A percentile compares a stretch with the other conserved stretches of the same genome.
Evolutionary conservation across 2,329 filamentous ascomycete genomes (phyloP).

Genomic region (Didymosphaeria variabile): DNA sequence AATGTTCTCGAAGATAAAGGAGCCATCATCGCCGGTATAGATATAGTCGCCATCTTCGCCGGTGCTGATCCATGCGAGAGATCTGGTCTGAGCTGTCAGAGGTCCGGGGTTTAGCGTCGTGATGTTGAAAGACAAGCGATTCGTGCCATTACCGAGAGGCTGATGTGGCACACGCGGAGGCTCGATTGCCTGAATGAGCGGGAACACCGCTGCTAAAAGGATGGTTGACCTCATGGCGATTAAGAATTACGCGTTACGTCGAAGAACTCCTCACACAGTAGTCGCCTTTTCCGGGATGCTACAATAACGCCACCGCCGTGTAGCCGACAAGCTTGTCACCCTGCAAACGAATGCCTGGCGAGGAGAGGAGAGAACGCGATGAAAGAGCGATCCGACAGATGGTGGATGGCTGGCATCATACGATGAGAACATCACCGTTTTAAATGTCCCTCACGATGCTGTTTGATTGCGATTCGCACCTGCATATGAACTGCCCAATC

Average conservation of each 20-base stretch:
- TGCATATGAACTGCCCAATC: constrained; percentile 43
- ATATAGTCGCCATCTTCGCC: constrained; percentile 71
- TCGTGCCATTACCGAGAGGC: constrained; percentile 65
- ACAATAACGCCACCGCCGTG: background rate
- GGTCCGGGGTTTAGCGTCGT: constrained; percentile 58
- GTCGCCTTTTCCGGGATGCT: background rate
- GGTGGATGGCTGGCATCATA: background rate
- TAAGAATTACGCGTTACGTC: background rate
- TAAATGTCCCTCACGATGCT: constrained; percentile 31
- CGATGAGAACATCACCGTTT: constrained; percentile 12
- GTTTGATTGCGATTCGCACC: constrained; percentile 32
- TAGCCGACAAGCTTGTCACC: background rate
- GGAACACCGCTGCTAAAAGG: constrained; percentile 36
- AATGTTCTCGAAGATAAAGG: constrained; percentile 69
- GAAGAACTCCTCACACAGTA: background rate
- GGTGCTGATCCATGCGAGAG: constrained; percentile 65
- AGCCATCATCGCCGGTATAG: constrained; percentile 59
- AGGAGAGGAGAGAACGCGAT: constrained; percentile 1
- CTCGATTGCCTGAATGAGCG: constrained; percentile 51
- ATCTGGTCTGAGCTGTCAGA: constrained; percentile 55
- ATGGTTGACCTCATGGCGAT: constrained; percentile 41
- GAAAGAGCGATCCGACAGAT: constrained; percentile 3
- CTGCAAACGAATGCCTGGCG: background rate
- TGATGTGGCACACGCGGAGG: constrained; percentile 64
- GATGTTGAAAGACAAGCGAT: constrained; percentile 68